phyloP scores from a whole-genome alignment of 2,329 filamentous ascomycete species.

The Microsporum ferrugineum region DNA sequence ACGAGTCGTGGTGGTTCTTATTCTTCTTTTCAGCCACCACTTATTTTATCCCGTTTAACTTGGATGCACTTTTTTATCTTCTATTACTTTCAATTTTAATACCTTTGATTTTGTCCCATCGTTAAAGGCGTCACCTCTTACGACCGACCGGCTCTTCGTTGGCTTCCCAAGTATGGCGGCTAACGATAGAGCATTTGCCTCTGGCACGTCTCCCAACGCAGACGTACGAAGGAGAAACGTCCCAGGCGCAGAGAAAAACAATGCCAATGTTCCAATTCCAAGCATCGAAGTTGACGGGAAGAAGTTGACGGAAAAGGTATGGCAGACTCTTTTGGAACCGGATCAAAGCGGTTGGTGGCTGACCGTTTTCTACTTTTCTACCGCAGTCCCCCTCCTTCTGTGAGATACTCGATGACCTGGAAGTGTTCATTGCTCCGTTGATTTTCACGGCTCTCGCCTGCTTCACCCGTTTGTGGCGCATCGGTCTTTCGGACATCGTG shows the following conservation, averaged over 20 bases:
- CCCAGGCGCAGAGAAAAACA: conserved; percentile 22
- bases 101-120: neutral
- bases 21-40: neutral
- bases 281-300: conserved; percentile 21
- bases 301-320: conserved; percentile 29
- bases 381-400: conserved; percentile 18
- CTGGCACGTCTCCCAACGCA: conserved; percentile 24
- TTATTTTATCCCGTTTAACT: neutral
- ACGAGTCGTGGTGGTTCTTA: neutral
- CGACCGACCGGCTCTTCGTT: neutral
- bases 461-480: conserved; percentile 58
- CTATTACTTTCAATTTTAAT: neutral
- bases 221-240: conserved; percentile 36
- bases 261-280: conserved; percentile 16
- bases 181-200: conserved; percentile 24
- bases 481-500: conserved; percentile 57
- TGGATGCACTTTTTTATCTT: neutral
- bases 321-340: neutral
- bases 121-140: neutral
- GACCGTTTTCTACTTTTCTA: neutral
- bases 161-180: conserved; percentile 21
- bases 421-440: conserved; percentile 52
- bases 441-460: conserved; percentile 52
- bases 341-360: neutral
- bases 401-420: conserved; percentile 43